Percentiles rank a stretch among this genome's conserved stretches.
These are phyloP conservation scores for Selaginella moellendorffii DNA, from an alignment of 75 land plant genomes.

Conservation along the genomic window DNA sequence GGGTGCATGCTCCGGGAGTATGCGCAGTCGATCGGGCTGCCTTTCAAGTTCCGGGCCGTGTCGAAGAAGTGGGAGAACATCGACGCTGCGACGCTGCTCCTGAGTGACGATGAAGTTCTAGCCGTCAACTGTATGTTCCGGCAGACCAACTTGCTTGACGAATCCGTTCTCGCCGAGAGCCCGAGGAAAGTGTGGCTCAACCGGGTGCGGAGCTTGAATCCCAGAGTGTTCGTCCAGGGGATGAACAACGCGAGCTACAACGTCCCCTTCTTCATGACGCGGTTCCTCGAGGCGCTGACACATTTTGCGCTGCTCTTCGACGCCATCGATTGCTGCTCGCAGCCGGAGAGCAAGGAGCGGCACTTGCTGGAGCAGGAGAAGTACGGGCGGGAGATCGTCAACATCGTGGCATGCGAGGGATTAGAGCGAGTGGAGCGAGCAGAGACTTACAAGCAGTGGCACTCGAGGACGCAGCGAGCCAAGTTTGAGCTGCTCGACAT, in stretches of 20 bases:
- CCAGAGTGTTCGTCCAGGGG: not conserved
- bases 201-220: slow-evolving; percentile 2
- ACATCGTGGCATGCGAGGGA: slow-evolving; percentile 6
- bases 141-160: not conserved
- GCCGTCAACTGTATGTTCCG: slow-evolving; percentile 2
- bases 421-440: slow-evolving; percentile 3
- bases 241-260: not conserved
- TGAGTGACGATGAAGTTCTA: not conserved
- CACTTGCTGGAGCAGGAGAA: slow-evolving; percentile 1
- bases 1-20: not conserved
- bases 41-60: slow-evolving; percentile 5
- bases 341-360: not conserved
- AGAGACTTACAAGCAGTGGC: not conserved
- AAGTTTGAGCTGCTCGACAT: not conserved
- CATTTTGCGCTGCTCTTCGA: slow-evolving; percentile 1
- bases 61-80: not conserved
- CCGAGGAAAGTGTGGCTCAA: slow-evolving; percentile 8
- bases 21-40: not conserved
- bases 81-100: not conserved
- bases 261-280: not conserved
- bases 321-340: not conserved
- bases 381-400: slow-evolving; percentile 2
- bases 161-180: slow-evolving; percentile 1
- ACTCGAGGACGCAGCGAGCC: slow-evolving; percentile 1
- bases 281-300: slow-evolving; percentile 4